Evolutionary conservation across 257 asterid genomes (phyloP).

Genomic region (Gynochthodes officinalis): DNA sequence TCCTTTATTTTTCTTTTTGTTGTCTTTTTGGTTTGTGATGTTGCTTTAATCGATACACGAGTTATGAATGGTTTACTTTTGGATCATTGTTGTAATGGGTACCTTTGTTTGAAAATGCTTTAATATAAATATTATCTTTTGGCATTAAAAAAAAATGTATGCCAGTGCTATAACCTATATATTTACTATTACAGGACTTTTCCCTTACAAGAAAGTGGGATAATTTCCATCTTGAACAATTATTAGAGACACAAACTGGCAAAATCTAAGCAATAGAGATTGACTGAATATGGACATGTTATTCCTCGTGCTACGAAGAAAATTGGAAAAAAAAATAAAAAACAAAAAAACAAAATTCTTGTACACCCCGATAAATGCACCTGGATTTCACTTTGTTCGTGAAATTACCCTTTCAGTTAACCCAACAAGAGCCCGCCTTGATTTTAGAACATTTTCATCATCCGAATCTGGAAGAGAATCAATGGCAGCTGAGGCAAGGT

Average conservation of each 20-base stretch:
- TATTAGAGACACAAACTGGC: conserved; percentile 6
- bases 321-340: not conserved
- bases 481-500: conserved; percentile 78
- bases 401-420: conserved; percentile 75
- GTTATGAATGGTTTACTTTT: too few relatives aligned
- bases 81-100: too few relatives aligned
- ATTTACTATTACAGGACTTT: conserved; percentile 14
- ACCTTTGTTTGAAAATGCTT: too few relatives aligned
- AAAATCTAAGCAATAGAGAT: conserved; percentile 14
- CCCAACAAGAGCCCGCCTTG: conserved; percentile 86
- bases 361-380: not conserved
- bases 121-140: too few relatives aligned
- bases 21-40: too few relatives aligned
- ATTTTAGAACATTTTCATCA: conserved; percentile 65
- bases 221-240: conserved; percentile 1
- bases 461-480: conserved; percentile 62
- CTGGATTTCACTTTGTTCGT: conserved; percentile 49
- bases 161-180: not conserved
- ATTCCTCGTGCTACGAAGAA: conserved; percentile 8
- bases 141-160: too few relatives aligned
- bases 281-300: conserved; percentile 9
- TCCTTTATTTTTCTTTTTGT: too few relatives aligned
- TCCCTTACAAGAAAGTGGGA: not conserved
- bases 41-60: too few relatives aligned
- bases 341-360: conserved; percentile 25